Percentiles rank a stretch among this genome's conserved stretches.
These are phyloP conservation scores for Globisporangium spiculum DNA, from an alignment of 352 stramenopile species.

Conservation along the genomic window DNA sequence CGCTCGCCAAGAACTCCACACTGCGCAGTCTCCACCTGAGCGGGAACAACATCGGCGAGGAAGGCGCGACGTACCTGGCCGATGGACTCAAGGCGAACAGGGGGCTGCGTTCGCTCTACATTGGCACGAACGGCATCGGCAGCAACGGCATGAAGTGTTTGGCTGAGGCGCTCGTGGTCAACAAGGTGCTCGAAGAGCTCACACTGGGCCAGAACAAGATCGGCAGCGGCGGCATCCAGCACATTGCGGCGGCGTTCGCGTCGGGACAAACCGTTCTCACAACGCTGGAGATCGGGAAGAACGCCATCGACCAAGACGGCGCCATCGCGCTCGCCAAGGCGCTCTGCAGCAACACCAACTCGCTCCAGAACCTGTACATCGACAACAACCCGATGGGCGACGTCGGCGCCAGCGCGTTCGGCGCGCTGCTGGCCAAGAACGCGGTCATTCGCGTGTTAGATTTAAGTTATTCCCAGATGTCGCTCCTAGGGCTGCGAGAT, in stretches of 20 bases:
- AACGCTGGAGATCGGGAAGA: slow-evolving; percentile 80
- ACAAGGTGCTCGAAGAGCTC: slow-evolving; percentile 62
- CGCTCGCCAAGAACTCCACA: slow-evolving; percentile 54
- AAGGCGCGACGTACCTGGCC: slow-evolving; percentile 51
- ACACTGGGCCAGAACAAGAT: slow-evolving; percentile 80
- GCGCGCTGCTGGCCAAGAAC: slow-evolving; percentile 68
- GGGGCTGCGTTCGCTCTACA: slow-evolving; percentile 57
- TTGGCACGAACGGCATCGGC: slow-evolving; percentile 80
- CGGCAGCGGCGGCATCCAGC: slow-evolving; percentile 48
- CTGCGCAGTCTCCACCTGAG: slow-evolving; percentile 70
- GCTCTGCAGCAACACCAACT: slow-evolving; percentile 40
- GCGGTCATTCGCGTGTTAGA: slow-evolving; percentile 69
- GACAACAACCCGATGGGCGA: slow-evolving; percentile 87
- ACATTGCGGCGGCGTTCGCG: slow-evolving; percentile 58
- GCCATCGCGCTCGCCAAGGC: slow-evolving; percentile 68
- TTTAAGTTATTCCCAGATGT: slow-evolving; percentile 81
- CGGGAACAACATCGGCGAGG: slow-evolving; percentile 82
- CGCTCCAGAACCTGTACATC: slow-evolving; percentile 79
- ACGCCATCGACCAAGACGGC: slow-evolving; percentile 65
- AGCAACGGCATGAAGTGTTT: slow-evolving; percentile 56
- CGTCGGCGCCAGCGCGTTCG: slow-evolving; percentile 60
- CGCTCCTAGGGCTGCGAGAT: slow-evolving; percentile 67
- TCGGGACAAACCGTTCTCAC: slow-evolving; percentile 48
- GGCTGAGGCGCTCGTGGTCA: slow-evolving; percentile 51
- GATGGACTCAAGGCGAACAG: slow-evolving; percentile 53